phyloP scores from a whole-genome alignment of 805 yeast species.

The Saccharomycopsis schoenii region DNA sequence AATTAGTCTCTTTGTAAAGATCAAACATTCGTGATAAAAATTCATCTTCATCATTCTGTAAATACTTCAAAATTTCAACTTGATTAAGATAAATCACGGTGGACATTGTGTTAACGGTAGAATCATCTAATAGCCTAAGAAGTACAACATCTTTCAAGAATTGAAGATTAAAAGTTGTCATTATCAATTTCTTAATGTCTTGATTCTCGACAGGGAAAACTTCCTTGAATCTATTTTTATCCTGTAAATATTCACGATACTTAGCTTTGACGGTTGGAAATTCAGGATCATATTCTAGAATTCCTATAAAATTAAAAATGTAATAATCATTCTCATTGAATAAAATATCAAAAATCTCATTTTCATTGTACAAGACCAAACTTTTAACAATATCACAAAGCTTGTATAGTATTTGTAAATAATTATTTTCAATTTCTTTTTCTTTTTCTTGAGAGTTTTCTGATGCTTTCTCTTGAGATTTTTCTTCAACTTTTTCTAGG shows the following conservation, averaged over 20 bases:
- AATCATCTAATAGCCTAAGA: constrained; percentile 75
- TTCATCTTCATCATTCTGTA: constrained; percentile 36
- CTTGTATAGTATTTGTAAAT: constrained; percentile 48
- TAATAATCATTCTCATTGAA: constrained; percentile 34
- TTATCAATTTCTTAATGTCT: constrained; percentile 44
- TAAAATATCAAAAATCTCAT: constrained; percentile 46
- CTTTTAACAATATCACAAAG: constrained; percentile 69
- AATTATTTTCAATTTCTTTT: constrained; percentile 21
- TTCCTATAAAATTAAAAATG: constrained; percentile 41
- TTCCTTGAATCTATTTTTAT: constrained; percentile 56
- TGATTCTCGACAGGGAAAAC: constrained; percentile 54
- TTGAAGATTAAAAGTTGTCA: constrained; percentile 67
- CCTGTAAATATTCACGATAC: constrained; percentile 54
- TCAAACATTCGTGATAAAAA: constrained; percentile 53
- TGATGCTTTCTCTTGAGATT: not conserved
- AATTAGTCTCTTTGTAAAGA: constrained; percentile 31
- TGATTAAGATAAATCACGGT: constrained; percentile 63
- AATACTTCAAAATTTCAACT: constrained; percentile 49
- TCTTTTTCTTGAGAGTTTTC: too few species aligned
- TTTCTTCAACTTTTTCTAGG: not conserved
- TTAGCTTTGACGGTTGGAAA: constrained; percentile 74
- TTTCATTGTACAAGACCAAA: constrained; percentile 62
- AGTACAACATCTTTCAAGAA: constrained; percentile 81
- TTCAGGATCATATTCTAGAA: constrained; percentile 84
- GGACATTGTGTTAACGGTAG: constrained; percentile 54